Evolutionary conservation across 441 rosid genomes (phyloP).

Genomic region (Eutrema salsugineum): DNA sequence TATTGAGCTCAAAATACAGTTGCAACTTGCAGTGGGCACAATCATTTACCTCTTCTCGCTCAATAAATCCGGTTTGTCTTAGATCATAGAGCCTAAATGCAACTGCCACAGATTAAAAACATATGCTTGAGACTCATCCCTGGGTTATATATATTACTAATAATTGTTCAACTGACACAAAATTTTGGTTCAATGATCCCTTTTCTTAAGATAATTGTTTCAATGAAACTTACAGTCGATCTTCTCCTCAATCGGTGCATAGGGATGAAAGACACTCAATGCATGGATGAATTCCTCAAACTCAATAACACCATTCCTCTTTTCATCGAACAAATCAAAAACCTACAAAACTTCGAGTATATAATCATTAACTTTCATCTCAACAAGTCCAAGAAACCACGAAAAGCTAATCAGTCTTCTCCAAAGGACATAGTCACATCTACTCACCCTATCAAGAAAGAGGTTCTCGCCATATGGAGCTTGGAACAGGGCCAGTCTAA

Average conservation of each 20-base stretch:
- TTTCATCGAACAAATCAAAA: conserved; percentile 80
- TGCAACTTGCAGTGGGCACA: background rate
- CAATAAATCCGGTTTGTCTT: conserved; percentile 80
- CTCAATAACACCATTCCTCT: conserved; percentile 82
- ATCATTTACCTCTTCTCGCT: conserved; percentile 71
- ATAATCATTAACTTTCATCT: background rate
- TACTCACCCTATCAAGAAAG: conserved; percentile 56
- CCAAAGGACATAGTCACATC: background rate
- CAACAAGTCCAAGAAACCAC: background rate
- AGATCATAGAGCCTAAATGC: conserved; percentile 82
- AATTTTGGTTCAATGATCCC: conserved; percentile 20
- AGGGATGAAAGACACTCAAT: conserved; percentile 77
- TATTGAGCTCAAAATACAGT: background rate
- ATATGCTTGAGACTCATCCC: background rate
- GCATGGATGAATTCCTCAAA: conserved; percentile 83
- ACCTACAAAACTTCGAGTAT: conserved; percentile 37
- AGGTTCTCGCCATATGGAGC: conserved; percentile 61
- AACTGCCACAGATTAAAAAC: conserved; percentile 46
- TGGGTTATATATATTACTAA: background rate
- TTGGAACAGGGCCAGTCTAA: conserved; percentile 59
- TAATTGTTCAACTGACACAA: background rate
- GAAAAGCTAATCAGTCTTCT: background rate
- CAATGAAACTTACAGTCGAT: conserved; percentile 60
- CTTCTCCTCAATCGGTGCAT: conserved; percentile 65
- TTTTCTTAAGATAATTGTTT: background rate